phyloP scores from a whole-genome alignment of 176 grass and related monocot genomes.

The Bonia amplexicaulis region DNA sequence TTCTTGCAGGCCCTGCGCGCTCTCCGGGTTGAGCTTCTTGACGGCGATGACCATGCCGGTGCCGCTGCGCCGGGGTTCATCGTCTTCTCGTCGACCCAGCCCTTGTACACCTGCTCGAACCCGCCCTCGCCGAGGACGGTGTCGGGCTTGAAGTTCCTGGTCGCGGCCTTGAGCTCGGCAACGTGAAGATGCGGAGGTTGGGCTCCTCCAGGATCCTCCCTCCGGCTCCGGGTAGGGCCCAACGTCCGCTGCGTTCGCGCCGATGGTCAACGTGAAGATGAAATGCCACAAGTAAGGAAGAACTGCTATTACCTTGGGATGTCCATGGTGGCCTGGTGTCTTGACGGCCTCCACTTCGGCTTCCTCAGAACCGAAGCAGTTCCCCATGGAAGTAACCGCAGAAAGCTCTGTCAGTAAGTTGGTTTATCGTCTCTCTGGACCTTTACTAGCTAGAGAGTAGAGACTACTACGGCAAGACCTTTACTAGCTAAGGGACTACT shows the following conservation, averaged over 20 bases:
- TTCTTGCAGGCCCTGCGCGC: constrained; percentile 70
- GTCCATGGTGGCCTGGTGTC: too few relatives aligned
- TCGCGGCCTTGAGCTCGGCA: constrained; percentile 52
- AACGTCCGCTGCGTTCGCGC: background rate
- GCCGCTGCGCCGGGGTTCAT: constrained; percentile 52
- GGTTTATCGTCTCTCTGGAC: background rate
- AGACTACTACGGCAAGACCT: background rate
- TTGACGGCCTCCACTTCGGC: too few relatives aligned
- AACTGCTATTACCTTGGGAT: background rate
- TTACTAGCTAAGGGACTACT: background rate
- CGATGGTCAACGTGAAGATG: too few relatives aligned
- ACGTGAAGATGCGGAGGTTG: constrained; percentile 59
- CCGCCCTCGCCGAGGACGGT: constrained; percentile 70
- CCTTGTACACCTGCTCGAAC: constrained; percentile 81
- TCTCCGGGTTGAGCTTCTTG: constrained; percentile 80
- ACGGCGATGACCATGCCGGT: constrained; percentile 63
- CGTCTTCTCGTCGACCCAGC: constrained; percentile 69
- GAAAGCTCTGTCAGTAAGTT: too few relatives aligned
- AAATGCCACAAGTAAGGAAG: background rate
- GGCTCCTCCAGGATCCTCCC: constrained; percentile 62
- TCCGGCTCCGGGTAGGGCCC: constrained; percentile 32
- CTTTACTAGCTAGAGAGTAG: background rate
- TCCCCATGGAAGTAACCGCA: constrained; percentile 43
- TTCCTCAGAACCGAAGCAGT: constrained; percentile 51
- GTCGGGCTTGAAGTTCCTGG: constrained; percentile 58